A percentile compares a stretch with the other conserved stretches of the same genome.
Conservation (phyloP, 2,329 filamentous ascomycete genomes). For the Eutypa lata region DNA sequence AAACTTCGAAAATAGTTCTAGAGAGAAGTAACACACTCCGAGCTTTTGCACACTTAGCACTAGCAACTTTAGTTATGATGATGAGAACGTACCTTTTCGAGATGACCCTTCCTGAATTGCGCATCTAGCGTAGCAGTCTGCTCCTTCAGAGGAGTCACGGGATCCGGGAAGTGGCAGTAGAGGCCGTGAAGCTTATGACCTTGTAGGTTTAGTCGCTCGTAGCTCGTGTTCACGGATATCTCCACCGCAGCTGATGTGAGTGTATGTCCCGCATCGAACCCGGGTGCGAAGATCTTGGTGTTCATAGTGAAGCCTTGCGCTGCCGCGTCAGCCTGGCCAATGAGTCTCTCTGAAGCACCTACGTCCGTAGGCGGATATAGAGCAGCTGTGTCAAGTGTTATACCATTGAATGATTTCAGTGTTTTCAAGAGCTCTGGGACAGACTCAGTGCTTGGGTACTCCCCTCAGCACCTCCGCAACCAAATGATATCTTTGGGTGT, state of each 20-base stretch:
- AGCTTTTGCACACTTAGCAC: background rate
- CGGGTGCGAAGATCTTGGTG: conserved; percentile 9
- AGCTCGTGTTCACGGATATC: conserved; percentile 7
- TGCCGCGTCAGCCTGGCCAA: conserved; percentile 6
- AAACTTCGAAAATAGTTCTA: conserved; percentile 5
- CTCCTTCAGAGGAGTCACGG: conserved; percentile 8
- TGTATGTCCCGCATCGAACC: conserved; percentile 1
- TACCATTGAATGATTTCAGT: too few species aligned
- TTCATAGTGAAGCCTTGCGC: conserved; percentile 10
- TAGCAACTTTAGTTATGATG: background rate
- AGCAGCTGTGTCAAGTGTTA: conserved; percentile 19
- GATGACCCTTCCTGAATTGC: conserved; percentile 2
- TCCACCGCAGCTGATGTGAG: conserved; percentile 6
- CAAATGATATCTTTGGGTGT: too few species aligned
- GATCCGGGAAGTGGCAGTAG: conserved; percentile 6
- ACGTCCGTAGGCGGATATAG: conserved; percentile 8
- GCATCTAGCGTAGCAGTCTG: conserved; percentile 8
- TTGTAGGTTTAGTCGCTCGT: background rate
- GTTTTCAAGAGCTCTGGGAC: too few species aligned
- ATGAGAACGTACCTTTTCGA: background rate
- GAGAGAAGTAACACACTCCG: conserved; percentile 8
- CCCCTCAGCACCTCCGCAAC: too few species aligned
- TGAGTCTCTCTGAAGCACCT: conserved; percentile 9
- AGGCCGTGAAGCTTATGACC: conserved; percentile 5
- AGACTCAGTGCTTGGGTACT: too few species aligned